Conservation (phyloP, 805 yeast species). For the Teunomyces funiuensis region DNA sequence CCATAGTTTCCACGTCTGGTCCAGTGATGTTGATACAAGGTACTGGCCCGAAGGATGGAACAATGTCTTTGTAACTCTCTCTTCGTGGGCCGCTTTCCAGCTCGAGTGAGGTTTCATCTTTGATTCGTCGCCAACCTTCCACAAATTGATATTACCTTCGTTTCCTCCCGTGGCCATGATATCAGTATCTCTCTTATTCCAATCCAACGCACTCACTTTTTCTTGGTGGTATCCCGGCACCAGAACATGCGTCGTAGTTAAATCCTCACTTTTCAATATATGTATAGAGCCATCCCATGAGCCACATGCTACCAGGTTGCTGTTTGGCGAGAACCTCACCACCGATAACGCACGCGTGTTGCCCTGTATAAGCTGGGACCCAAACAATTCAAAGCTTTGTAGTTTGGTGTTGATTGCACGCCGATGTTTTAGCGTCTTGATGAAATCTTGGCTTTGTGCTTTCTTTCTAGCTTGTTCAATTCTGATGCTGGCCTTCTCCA, state of each 20-base stretch:
- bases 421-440: conserved; percentile 46
- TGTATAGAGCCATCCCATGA: conserved; percentile 82
- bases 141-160: conserved; percentile 36
- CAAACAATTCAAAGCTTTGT: conserved; percentile 45
- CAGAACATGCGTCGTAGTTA: conserved; percentile 30
- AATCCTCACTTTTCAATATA: conserved; percentile 42
- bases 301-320: conserved; percentile 54
- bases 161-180: conserved; percentile 35
- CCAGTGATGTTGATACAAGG: conserved; percentile 74
- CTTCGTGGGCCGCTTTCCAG: conserved; percentile 33
- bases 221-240: conserved; percentile 52
- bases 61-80: conserved; percentile 58
- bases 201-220: conserved; percentile 69
- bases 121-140: conserved; percentile 20
- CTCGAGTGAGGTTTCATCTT: conserved; percentile 18
- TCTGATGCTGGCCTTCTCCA: conserved; percentile 46
- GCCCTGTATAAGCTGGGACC: conserved; percentile 62
- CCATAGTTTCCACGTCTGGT: conserved; percentile 88
- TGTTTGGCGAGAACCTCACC: conserved; percentile 45
- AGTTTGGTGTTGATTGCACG: conserved; percentile 39
- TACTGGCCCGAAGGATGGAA: conserved; percentile 64
- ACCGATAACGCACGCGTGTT: conserved; percentile 69
- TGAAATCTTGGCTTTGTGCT: conserved; percentile 33
- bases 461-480: conserved; percentile 29
- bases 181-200: conserved; percentile 42